These are phyloP conservation scores for Acer saccharum DNA, from an alignment of 345 rosid genomes.

Conservation along the genomic window DNA sequence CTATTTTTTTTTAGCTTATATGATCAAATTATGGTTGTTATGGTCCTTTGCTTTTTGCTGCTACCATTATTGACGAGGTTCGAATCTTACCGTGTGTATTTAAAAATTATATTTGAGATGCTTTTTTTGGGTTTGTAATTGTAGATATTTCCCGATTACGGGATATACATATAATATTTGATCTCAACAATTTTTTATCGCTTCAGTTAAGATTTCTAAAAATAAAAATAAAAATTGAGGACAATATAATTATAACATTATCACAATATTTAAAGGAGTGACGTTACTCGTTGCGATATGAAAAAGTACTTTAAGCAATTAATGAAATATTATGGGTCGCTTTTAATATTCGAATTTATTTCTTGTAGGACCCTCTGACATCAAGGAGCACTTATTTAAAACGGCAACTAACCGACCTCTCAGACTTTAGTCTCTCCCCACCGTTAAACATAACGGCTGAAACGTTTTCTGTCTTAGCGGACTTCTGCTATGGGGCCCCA, in stretches of 20 bases:
- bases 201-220: too few species aligned
- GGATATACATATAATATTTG: too few species aligned
- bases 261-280: neutral
- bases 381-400: conserved; percentile 64
- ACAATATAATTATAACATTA: neutral
- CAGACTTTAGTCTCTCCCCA: conserved; percentile 65
- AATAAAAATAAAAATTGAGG: neutral
- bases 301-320: neutral
- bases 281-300: neutral
- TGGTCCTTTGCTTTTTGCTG: too few species aligned
- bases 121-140: too few species aligned
- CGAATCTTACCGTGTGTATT: too few species aligned
- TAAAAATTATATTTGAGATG: too few species aligned
- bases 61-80: too few species aligned
- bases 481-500: conserved; percentile 65
- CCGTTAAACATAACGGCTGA: conserved; percentile 76
- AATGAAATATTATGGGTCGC: neutral
- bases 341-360: neutral
- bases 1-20: too few species aligned
- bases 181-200: too few species aligned
- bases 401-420: conserved; percentile 56
- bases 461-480: conserved; percentile 59
- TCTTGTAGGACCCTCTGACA: conserved; percentile 63
- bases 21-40: too few species aligned
- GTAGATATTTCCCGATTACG: too few species aligned